Evolutionary conservation across 2,329 filamentous ascomycete genomes (phyloP).

Genomic region (Exserohilum turcica): DNA sequence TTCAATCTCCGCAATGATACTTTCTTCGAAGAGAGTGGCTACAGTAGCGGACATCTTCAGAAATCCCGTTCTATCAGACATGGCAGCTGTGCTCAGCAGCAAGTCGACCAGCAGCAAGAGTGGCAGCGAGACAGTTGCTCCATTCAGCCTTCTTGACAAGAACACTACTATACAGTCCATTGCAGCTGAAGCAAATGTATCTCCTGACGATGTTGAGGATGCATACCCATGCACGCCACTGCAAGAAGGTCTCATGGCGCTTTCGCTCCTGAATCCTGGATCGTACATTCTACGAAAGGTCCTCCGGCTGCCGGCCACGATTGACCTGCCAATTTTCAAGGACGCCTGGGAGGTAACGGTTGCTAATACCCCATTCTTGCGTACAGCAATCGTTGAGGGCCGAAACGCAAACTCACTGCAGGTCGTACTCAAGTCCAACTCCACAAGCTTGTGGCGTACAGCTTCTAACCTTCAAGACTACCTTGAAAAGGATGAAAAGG

Average conservation of each 20-base stretch:
- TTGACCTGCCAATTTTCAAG: background rate
- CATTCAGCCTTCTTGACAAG: too few relatives aligned
- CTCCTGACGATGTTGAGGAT: background rate
- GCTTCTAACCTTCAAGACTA: background rate
- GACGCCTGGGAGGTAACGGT: background rate
- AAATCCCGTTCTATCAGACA: background rate
- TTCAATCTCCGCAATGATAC: constrained; percentile 12
- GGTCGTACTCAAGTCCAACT: background rate
- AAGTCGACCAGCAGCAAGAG: background rate
- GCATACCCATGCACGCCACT: background rate
- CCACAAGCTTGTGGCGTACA: background rate
- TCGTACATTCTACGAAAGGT: background rate
- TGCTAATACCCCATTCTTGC: background rate
- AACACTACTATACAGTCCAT: too few relatives aligned
- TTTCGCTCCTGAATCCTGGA: background rate
- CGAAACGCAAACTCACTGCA: background rate
- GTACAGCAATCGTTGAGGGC: background rate
- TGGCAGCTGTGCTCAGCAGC: background rate
- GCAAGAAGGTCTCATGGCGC: constrained; percentile 1
- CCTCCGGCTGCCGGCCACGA: background rate
- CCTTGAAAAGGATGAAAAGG: background rate
- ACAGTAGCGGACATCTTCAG: background rate
- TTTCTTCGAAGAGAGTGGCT: background rate
- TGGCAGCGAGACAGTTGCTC: background rate
- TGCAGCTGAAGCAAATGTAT: too few relatives aligned